Percentiles rank a stretch among this genome's conserved stretches.
Evolutionary conservation across 164 flowering plant species (phyloP).

Genomic region (Nymphaea thermarum): DNA sequence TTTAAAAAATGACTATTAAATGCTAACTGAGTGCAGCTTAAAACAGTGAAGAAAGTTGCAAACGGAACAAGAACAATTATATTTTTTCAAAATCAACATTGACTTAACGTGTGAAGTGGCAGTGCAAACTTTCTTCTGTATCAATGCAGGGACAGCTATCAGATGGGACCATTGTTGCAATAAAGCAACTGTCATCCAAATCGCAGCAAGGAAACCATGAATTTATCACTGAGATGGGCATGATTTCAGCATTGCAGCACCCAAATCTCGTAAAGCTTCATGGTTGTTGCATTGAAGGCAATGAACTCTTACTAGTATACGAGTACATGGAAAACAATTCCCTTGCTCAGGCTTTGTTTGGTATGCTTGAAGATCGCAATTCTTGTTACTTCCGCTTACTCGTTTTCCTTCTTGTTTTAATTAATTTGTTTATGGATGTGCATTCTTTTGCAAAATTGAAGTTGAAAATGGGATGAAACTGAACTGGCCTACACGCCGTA

Average conservation of each 20-base stretch:
- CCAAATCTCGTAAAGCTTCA: slow-evolving; percentile 72
- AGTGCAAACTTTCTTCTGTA: not conserved
- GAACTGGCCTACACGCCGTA: slow-evolving; percentile 56
- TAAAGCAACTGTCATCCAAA: slow-evolving; percentile 73
- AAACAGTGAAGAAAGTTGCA: too few species aligned
- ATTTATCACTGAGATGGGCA: slow-evolving; percentile 75
- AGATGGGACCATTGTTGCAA: slow-evolving; percentile 65
- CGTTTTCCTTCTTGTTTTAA: not conserved
- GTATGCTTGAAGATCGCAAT: slow-evolving; percentile 10
- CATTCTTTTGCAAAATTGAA: not conserved
- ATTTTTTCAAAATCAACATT: too few species aligned
- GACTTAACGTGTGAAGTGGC: not conserved
- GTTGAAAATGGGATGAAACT: slow-evolving; percentile 18
- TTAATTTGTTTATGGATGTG: not conserved
- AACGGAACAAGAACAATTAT: too few species aligned
- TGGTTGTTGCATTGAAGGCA: slow-evolving; percentile 74
- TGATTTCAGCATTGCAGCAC: slow-evolving; percentile 73
- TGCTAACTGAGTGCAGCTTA: too few species aligned
- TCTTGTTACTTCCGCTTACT: not conserved
- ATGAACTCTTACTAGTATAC: slow-evolving; percentile 46
- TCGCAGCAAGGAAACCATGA: slow-evolving; percentile 84
- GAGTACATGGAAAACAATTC: slow-evolving; percentile 83
- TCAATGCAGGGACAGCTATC: slow-evolving; percentile 42
- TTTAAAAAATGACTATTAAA: too few species aligned
- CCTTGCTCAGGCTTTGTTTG: slow-evolving; percentile 55